Base-by-base conservation (phyloP, 176 grass and related monocot genomes). In the Cocos nucifera region DNA sequence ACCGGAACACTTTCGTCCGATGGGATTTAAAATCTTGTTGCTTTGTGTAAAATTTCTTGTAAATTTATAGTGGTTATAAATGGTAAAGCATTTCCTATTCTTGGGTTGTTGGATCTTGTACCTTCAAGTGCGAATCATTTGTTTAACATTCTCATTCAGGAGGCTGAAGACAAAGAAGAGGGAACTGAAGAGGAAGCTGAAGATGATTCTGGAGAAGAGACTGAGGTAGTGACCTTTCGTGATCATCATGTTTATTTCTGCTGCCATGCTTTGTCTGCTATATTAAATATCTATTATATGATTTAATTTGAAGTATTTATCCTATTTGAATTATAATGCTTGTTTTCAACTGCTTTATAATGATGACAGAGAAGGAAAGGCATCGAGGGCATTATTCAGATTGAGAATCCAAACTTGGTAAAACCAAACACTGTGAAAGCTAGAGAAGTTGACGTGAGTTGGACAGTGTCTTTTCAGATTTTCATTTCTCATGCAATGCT, bases 401-500 rank as follows among this genome's bases (percentile, higher is more conserved):
- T 73, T 48, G 50, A 62, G 27, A 73, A 73, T 44, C 70, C 70
- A 32, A 73, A 73, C 50, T 25, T 73, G 51, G 70, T 56, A 14
- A 73, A 73, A 56, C 51, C 59, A 22, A 73, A 73, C 19, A 55
- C 12, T 19, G 3, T 63, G 59, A 73, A 63, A 73, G 70, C 70
- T 48, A 73, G 8, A 73, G 49, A 51, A 55, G 70, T 28, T 56
- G 70, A 73, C 63, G 70, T 73, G 63, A 55, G 70, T 73, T 12
- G 24, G 48, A 60, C 49, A 12, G 49, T 53, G 32, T 27, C 15
- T 51, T 51, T 22, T 39, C 27, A 44, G 35, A 39, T 54, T 73
- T 54, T 55, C 2, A 5, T 72, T 62, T 51, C 39, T 57, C 20
- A 23, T 15, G 17, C 20, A 70, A 28, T 59, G 7, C 16, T 59